Evolutionary conservation across 441 rosid species (phyloP), one percentile per base, ranked within the genome.

Genomic region (Jatropha podagrica): DNA sequence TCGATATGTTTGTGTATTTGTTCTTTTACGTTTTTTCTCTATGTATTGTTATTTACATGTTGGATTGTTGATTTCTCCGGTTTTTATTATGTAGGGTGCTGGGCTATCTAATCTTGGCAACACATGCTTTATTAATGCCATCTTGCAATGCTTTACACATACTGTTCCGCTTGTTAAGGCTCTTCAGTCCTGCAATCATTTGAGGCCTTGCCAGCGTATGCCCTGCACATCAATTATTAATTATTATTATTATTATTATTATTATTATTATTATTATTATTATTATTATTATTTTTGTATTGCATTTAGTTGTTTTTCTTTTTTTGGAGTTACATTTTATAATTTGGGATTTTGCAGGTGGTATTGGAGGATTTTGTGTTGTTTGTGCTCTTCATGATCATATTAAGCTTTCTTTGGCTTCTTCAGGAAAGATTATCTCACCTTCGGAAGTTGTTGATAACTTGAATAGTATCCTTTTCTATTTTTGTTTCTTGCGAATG

Each of bases 121-220:
- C 80, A 90, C 92, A 3, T 96, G 99, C 83, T 96, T 89, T 74
- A 67, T 96, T 40, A 96, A 94, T 75, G 90, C 94, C 5, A 86
- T 94, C 49, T 79, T 96, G 79, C 99, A 96, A 72, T 94, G 99
- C 79, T 77, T 94, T 65, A 92, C 97, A 12, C 98, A 96, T 71
- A 91, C 98, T 0, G 90, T 92, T 77, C 92, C 96, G 0, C 81
- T 94, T 73, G 83, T 92, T 52, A 77, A 83, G 76, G 86, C 85
- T 64, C 89, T 93, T 71, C 79, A 72, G 40, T 74, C 86, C 49
- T 85, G 51, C 60, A 75, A 81, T 49, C 88, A 83, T 77, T 77
- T 60, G 5, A 23, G 18, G 72, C 85, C 85, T 5, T 92, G 99
- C 65, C 62, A 84, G 71, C 72, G 92, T 89, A 85, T 71, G 84